Base-by-base conservation (phyloP, 768 basidiomycete genomes). In the Mycena capillaripes region DNA sequence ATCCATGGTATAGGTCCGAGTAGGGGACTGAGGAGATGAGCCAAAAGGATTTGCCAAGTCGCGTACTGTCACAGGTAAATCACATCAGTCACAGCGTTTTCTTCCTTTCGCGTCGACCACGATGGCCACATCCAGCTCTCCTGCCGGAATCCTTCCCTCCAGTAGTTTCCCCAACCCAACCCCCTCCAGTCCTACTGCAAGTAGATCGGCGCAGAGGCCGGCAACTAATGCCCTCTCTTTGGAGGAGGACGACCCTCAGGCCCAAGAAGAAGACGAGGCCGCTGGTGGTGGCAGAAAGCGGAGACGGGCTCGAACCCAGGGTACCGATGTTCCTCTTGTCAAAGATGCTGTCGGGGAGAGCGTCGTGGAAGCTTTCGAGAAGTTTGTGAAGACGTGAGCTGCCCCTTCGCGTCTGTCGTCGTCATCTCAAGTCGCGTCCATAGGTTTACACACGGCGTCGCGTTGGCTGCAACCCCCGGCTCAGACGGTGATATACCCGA, bases 271-370 rank as follows among this genome's bases (percentile, higher is more conserved):
- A 12, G 79, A 80, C 9, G 77, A 81, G 44, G 86, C 88, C 34
- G 85, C 80, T 5, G 80, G 78, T 5, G 80, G 78, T 10, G 74
- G 75, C n/a, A 79, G 80, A 29, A 85, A 82, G 66, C 80, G 86
- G 21, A 85, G 88, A 67, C 84, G 87, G 66, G 86, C 88, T 50
- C 86, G 88, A 66, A 85, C 85, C 16, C 87, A 87, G 69, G 84
- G 82, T 12, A 88, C 88, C 5, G 94, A 97, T 76, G 89, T 98
- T 0, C 95, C 97, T 3, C 85, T 95, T 60, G 97, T 99, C 2
- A 93, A 92, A 76, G 98, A 99, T 82, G 92, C 94, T 36, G 97
- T 98, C 23, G 97, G 97, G 63, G 97, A 99, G 85, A 95, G 95
- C 76, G 95, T 99, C 5, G 92, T 93, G 66, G 95, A 97, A 77